Evolutionary conservation across 192 early-diverging fungal species (phyloP), one percentile per base, ranked within the genome.

Genomic region (Jimgerdemannia flammicorona): DNA sequence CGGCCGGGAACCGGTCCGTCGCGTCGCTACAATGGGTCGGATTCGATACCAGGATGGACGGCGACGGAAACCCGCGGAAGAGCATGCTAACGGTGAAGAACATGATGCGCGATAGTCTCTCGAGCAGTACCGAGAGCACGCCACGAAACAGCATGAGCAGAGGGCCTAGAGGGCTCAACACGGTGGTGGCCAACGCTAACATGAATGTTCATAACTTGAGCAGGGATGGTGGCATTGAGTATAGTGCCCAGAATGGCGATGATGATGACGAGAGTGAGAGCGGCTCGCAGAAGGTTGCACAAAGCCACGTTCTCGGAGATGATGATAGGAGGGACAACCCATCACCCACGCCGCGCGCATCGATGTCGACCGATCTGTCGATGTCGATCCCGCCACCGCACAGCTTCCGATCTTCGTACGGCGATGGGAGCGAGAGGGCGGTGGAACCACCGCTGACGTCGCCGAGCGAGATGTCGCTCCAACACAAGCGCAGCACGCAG

Each of bases 21-120:
- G 41, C 42, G 44, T 73, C 72, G 14, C 65, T 73, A 66, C 72
- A 73, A 3, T 73, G 72, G 72, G 72, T 73, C 3, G 72, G 72
- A 1, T 73, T 40, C 42, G 72, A 73, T 3, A 49, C 44, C 17
- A 73, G 63, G 8, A 71, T 59, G 42, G 40, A 66, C 64, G 40
- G 10, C 4, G 19, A 41, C 2, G 40, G 10, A 10, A 43, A 9
- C 10, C 4, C 64, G 0, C 54, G 44, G 59, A 39, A 29, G 8
- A 3, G 40, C 29, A n/a, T 67, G 65, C 40, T 73, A 39, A 64
- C 66, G 17, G 72, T 73, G 41, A 73, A 42, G 64, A 73, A 73
- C 18, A 19, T 59, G 40, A 49, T 59, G 49, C 49, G 72, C n/a
- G 72, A 73, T 41, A 73, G 72, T 73, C 64, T 66, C 39, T 18